Conservation (phyloP, 148 eudicot genomes). For the Polygonum aviculare region DNA sequence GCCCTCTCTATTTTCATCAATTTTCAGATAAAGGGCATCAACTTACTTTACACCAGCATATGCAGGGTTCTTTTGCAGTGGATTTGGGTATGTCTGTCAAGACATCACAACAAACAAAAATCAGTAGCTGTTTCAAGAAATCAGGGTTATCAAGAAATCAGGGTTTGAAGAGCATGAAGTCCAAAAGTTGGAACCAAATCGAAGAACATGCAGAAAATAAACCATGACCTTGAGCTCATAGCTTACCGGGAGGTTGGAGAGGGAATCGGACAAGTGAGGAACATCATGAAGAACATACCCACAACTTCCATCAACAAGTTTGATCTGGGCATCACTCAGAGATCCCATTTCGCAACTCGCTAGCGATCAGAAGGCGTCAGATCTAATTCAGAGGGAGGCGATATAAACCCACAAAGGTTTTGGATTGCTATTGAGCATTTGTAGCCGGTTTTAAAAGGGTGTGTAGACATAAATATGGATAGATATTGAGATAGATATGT, state of each 20-base stretch:
- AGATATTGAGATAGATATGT: not conserved
- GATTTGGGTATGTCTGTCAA: conserved; percentile 62
- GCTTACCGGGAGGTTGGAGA: not conserved
- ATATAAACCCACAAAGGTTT: not conserved
- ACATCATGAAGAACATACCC: conserved; percentile 6
- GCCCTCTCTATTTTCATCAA: not conserved
- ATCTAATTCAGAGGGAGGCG: not conserved
- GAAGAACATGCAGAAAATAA: not conserved
- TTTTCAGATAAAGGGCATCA: not conserved
- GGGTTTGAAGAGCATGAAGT: not conserved
- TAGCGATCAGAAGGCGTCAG: not conserved
- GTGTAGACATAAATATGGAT: not conserved
- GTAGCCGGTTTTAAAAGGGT: not conserved
- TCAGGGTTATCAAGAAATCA: not conserved
- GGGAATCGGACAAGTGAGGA: conserved; percentile 1
- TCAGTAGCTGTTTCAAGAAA: not conserved
- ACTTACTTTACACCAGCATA: conserved; percentile 69
- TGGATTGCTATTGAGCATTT: not conserved
- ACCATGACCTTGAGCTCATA: not conserved
- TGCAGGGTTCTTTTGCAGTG: conserved; percentile 74
- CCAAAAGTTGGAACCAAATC: not conserved
- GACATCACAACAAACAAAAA: not conserved
- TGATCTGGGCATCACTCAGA: not conserved
- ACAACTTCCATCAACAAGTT: not conserved
- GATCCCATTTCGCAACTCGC: not conserved